Base-by-base conservation (phyloP, 2,329 filamentous ascomycete genomes). In the Clarireedia paspali region DNA sequence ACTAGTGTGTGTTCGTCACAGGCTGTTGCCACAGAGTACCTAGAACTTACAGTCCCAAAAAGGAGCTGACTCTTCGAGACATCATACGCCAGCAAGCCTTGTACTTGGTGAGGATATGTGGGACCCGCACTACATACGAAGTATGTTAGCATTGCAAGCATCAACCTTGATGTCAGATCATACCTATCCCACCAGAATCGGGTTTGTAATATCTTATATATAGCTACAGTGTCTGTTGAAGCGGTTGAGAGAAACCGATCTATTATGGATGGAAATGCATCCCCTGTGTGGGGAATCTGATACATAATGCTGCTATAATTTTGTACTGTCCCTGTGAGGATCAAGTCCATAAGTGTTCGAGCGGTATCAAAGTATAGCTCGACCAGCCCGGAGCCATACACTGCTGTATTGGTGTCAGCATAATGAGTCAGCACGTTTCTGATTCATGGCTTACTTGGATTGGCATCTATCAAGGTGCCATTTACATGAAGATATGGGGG, bases 101-200 rank as follows among this genome's bases (percentile, higher is more conserved):
- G 9, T 9, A 50, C 48, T 42, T 49, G 47, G 23, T 50, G 48
- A 30, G 48, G 38, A 42, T 42, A 50, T 7, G 48, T 26, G 5
- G 38, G 38, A 4, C 36, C 48, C 12, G 38, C 48, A 50, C 48
- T 50, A 14, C 39, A 20, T 34, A 34, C 10, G 9, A 6, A n/a
- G 10, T 12, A 42, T 42, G 39, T 42, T n/a, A 42, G 39, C 20
- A 30, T 42, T 17, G 14, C 24, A 50, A 3, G 12, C 14, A 42
- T n/a, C 6, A 9, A 3, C 17, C 17, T 17, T 30, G 27, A 15
- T 40, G 24, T 42, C 39, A 42, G 9, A 17, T 17, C 48, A 40
- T 50, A 50, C 36, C 17, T 50, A 30, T 50, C 36, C 38, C 36
- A 50, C 48, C 48, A 50, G 40, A 50, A 50, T 20, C 48, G n/a